These are phyloP conservation scores for Penicillium sp. DNA, from an alignment of 2,329 filamentous ascomycete species.

Conservation along the genomic window DNA sequence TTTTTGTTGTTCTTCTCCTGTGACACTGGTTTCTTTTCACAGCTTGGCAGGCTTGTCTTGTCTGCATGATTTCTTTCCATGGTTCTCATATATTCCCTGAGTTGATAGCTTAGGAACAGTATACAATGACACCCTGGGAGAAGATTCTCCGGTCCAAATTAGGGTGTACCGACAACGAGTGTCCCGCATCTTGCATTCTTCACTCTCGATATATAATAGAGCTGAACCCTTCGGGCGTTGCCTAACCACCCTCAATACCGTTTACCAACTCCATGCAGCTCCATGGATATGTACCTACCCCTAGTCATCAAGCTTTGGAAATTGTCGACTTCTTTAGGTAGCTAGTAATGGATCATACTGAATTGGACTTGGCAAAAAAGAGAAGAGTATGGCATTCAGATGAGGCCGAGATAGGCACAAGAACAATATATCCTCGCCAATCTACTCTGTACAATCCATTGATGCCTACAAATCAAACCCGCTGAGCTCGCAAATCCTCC, in stretches of 20 bases:
- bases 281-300: too few relatives aligned
- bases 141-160: background rate
- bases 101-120: background rate
- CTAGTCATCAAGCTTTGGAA: too few relatives aligned
- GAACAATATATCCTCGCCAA: constrained; percentile 10
- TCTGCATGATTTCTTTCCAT: constrained; percentile 10
- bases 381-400: constrained; percentile 16
- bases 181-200: too few relatives aligned
- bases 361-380: background rate
- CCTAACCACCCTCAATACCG: too few relatives aligned
- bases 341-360: too few relatives aligned
- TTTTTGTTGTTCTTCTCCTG: constrained; percentile 16
- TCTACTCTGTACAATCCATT: constrained; percentile 20
- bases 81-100: background rate
- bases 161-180: too few relatives aligned
- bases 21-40: constrained; percentile 4
- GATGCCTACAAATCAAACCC: constrained; percentile 19
- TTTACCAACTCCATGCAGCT: too few relatives aligned
- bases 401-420: constrained; percentile 15
- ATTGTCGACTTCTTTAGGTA: too few relatives aligned
- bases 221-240: too few relatives aligned
- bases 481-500: constrained; percentile 17
- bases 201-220: too few relatives aligned
- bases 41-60: constrained; percentile 10
- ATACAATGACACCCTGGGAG: background rate